These are phyloP conservation scores for Pythium aquatile DNA, from an alignment of 352 stramenopile genomes.

Conservation along the genomic window DNA sequence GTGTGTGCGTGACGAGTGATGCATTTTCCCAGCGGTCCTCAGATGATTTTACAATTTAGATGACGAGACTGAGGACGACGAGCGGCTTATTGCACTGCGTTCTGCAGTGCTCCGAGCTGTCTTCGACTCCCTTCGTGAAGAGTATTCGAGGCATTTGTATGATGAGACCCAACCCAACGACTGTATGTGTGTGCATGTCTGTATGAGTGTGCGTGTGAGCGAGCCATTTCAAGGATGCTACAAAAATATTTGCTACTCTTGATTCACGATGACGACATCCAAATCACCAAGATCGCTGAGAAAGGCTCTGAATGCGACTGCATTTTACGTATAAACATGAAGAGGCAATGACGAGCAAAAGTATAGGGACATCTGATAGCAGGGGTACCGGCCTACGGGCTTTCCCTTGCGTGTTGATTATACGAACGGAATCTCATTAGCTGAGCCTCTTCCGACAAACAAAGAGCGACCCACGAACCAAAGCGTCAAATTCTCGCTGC, in stretches of 20 bases:
- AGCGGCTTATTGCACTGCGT: constrained; percentile 66
- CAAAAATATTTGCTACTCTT: constrained; percentile 92
- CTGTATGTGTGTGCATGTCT: constrained; percentile 24
- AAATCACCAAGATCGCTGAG: constrained; percentile 92
- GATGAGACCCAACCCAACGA: constrained; percentile 62
- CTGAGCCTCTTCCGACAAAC: constrained; percentile 55
- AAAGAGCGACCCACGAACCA: constrained; percentile 40
- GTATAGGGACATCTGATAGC: constrained; percentile 86
- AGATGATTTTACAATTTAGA: constrained; percentile 91
- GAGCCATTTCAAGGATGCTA: constrained; percentile 68
- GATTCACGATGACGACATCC: constrained; percentile 87
- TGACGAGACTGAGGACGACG: constrained; percentile 89
- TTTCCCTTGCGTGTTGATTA: constrained; percentile 62
- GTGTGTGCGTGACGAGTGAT: background rate
- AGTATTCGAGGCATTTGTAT: constrained; percentile 92
- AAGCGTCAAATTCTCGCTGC: constrained; percentile 91
- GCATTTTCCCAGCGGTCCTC: constrained; percentile 34
- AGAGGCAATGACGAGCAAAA: constrained; percentile 83
- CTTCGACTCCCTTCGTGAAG: constrained; percentile 72
- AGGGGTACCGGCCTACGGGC: constrained; percentile 27
- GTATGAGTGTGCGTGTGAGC: constrained; percentile 22
- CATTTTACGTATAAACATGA: constrained; percentile 3
- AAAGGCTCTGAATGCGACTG: constrained; percentile 30
- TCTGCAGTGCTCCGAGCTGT: constrained; percentile 65
- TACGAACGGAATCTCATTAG: constrained; percentile 90